Evolutionary conservation across 495 filamentous ascomycete genomes (phyloP).

Genomic region (Penicillium lagena): DNA sequence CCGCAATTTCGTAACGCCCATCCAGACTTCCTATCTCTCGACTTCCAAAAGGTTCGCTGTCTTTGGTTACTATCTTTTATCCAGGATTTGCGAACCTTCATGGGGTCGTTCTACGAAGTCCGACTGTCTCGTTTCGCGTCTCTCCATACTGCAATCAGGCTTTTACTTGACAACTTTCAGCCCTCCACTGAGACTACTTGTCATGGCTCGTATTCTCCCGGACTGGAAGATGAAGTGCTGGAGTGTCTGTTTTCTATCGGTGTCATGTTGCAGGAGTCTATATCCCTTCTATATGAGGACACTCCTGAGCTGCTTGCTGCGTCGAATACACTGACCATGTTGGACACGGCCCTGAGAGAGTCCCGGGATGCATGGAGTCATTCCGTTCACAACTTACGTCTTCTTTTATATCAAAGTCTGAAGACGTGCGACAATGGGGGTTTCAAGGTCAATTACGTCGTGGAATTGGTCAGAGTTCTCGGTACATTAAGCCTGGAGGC

Average conservation of each 20-base stretch:
- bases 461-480: constrained; percentile 15
- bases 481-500: constrained; percentile 17
- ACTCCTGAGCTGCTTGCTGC: neutral
- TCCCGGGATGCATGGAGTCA: constrained; percentile 5
- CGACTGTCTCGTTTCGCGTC: constrained; percentile 10
- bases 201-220: neutral
- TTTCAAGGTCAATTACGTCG: constrained; percentile 14
- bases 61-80: constrained; percentile 26
- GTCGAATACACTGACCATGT: constrained; percentile 2
- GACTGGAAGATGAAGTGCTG: constrained; percentile 12
- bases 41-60: constrained; percentile 17
- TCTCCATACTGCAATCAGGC: constrained; percentile 13
- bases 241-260: constrained; percentile 17
- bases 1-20: neutral
- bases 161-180: constrained; percentile 12
- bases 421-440: constrained; percentile 1
- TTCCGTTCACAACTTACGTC: constrained; percentile 12
- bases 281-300: constrained; percentile 5
- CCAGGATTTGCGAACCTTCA: constrained; percentile 22
- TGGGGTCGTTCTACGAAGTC: constrained; percentile 15
- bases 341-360: constrained; percentile 8
- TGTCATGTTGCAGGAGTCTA: constrained; percentile 19
- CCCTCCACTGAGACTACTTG: neutral
- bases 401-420: constrained; percentile 11
- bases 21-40: constrained; percentile 3